Conservation (phyloP, 768 basidiomycete species). For the Lactifluus echinatus region DNA sequence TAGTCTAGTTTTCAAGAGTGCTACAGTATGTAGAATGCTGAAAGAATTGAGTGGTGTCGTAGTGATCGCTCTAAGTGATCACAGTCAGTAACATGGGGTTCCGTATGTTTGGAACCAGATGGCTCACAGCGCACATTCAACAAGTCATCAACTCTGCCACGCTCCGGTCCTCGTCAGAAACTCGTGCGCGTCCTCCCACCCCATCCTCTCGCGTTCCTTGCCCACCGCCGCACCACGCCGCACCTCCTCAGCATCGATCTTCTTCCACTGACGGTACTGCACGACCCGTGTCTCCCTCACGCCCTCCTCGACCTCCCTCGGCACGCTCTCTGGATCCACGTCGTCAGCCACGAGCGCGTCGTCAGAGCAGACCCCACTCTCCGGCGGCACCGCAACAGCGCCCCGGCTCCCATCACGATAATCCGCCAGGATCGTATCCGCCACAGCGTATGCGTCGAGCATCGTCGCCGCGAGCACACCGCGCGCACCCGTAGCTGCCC, state of each 20-base stretch:
- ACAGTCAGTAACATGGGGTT: too few species aligned
- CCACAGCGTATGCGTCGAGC: constrained; percentile 81
- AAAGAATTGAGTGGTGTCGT: too few species aligned
- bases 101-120: too few species aligned
- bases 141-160: not conserved
- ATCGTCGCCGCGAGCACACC: constrained; percentile 91
- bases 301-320: constrained; percentile 39
- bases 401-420: constrained; percentile 26
- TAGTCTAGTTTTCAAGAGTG: too few species aligned
- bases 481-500: constrained; percentile 86
- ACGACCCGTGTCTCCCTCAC: constrained; percentile 39
- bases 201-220: constrained; percentile 74
- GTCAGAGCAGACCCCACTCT: not conserved
- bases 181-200: constrained; percentile 48
- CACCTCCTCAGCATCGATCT: constrained; percentile 64
- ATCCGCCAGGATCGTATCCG: constrained; percentile 62
- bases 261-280: constrained; percentile 67
- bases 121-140: too few species aligned
- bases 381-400: not conserved
- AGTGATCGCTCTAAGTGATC: too few species aligned
- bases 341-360: constrained; percentile 29
- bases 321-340: constrained; percentile 35
- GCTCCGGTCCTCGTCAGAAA: constrained; percentile 21
- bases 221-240: constrained; percentile 44
- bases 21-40: too few species aligned